These are phyloP conservation scores for Argentina anserina DNA, from an alignment of 306 rosid species.

Conservation along the genomic window DNA sequence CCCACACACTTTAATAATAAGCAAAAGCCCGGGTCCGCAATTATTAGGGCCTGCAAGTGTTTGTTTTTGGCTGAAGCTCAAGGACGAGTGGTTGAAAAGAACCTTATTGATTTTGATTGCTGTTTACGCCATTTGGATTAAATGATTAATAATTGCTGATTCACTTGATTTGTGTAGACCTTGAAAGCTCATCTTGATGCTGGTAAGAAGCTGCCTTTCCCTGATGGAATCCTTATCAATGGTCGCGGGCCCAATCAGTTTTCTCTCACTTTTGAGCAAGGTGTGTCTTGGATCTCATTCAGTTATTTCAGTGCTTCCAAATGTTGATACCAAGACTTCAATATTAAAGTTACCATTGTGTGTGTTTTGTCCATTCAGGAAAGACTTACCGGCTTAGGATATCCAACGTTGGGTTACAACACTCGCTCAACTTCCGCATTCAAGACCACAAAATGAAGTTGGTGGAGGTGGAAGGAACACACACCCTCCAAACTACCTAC, in stretches of 20 bases:
- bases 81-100: background rate
- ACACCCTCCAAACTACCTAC: conserved; percentile 75
- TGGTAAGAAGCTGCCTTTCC: conserved; percentile 71
- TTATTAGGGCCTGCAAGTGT: conserved; percentile 1
- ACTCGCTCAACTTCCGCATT: conserved; percentile 85
- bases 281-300: conserved; percentile 23
- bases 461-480: conserved; percentile 97
- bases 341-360: background rate
- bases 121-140: background rate
- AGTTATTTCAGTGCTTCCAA: background rate
- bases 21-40: background rate
- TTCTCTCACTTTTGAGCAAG: conserved; percentile 78
- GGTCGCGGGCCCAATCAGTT: conserved; percentile 84
- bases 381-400: conserved; percentile 94
- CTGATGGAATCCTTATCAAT: conserved; percentile 93
- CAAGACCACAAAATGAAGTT: conserved; percentile 78
- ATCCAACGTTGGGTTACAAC: conserved; percentile 84
- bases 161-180: conserved; percentile 33
- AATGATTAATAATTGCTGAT: background rate
- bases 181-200: conserved; percentile 63
- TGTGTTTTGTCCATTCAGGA: conserved; percentile 35
- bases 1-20: background rate
- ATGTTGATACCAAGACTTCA: background rate
- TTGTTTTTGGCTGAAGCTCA: background rate
- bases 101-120: background rate